Evolutionary conservation across 2,329 filamentous ascomycete species (phyloP).

Genomic region (Penicillium fuscoglaucum): DNA sequence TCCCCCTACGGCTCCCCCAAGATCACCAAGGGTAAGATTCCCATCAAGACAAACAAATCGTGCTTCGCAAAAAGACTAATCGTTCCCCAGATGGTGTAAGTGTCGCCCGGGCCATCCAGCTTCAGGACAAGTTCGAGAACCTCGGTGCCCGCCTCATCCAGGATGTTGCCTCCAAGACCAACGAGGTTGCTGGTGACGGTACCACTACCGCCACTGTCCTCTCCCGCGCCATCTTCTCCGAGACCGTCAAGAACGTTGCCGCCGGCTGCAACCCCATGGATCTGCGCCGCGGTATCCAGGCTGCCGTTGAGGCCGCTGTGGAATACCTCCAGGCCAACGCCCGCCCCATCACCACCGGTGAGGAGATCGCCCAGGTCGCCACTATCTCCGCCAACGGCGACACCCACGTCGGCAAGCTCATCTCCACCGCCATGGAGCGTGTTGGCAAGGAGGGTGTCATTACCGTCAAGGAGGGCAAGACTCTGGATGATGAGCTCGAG

Average conservation of each 20-base stretch:
- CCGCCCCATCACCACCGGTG: conserved; percentile 95
- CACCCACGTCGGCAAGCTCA: conserved; percentile 88
- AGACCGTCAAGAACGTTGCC: conserved; percentile 99
- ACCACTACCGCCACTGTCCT: conserved; percentile 98
- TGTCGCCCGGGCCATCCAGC: conserved; percentile 81
- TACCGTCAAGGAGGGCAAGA: conserved; percentile 99
- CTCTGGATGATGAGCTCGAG: conserved; percentile 94
- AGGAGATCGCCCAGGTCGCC: conserved; percentile 95
- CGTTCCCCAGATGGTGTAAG: conserved; percentile 72
- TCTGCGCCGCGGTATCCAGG: conserved; percentile 92
- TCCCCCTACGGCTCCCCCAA: conserved; percentile 98
- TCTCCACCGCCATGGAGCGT: conserved; percentile 99
- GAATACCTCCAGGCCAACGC: conserved; percentile 94
- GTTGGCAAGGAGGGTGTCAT: conserved; percentile 99
- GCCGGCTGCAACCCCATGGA: conserved; percentile 99
- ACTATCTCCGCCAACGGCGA: conserved; percentile 99
- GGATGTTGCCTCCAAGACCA: conserved; percentile 98
- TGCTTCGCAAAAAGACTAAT: conserved; percentile 17
- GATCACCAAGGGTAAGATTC: conserved; percentile 88
- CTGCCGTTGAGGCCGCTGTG: conserved; percentile 91
- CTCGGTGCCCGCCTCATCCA: conserved; percentile 94
- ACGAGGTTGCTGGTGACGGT: conserved; percentile 97
- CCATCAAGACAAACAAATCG: not conserved
- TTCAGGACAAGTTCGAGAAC: conserved; percentile 99
- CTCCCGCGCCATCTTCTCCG: conserved; percentile 96